phyloP scores from a whole-genome alignment of 352 stramenopile genomes.

The Phytopythium chamaehyphon region DNA sequence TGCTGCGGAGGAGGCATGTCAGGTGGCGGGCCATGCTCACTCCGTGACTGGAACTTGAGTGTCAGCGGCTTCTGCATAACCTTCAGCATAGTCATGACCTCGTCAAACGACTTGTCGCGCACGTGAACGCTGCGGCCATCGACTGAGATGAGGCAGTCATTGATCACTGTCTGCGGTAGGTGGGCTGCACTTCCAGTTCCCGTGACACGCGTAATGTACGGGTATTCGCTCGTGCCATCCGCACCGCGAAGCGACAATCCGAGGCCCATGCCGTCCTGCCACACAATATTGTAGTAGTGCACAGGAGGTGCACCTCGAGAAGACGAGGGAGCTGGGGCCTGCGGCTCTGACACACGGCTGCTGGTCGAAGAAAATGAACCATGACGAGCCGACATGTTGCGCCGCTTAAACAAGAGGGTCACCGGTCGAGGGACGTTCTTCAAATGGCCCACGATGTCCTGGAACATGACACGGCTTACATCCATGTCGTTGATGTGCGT shows the following conservation, averaged over 20 bases:
- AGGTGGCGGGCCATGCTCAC: slow-evolving; percentile 10
- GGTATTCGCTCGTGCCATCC: slow-evolving; percentile 72
- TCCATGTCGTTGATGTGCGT: slow-evolving; percentile 87
- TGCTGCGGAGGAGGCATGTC: neutral
- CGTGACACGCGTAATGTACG: slow-evolving; percentile 85
- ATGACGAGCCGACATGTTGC: slow-evolving; percentile 13
- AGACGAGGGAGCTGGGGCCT: slow-evolving; percentile 4
- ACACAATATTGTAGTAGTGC: slow-evolving; percentile 82
- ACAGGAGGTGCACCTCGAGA: slow-evolving; percentile 19
- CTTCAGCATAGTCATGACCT: slow-evolving; percentile 86
- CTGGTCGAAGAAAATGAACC: slow-evolving; percentile 36
- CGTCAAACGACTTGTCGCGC: slow-evolving; percentile 81
- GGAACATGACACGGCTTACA: slow-evolving; percentile 63
- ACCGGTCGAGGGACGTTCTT: slow-evolving; percentile 77
- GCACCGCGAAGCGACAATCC: slow-evolving; percentile 73
- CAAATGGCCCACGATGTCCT: slow-evolving; percentile 73
- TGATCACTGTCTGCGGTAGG: slow-evolving; percentile 67
- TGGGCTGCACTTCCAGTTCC: slow-evolving; percentile 78
- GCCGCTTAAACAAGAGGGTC: slow-evolving; percentile 71
- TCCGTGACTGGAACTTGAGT: slow-evolving; percentile 75
- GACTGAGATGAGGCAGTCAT: slow-evolving; percentile 75
- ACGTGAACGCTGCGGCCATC: slow-evolving; percentile 77
- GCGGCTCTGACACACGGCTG: slow-evolving; percentile 2
- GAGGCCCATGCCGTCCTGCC: slow-evolving; percentile 70
- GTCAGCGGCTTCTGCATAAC: slow-evolving; percentile 84